Evolutionary conservation across 306 rosid genomes (phyloP).

Genomic region (Lithocarpus polystachyus): DNA sequence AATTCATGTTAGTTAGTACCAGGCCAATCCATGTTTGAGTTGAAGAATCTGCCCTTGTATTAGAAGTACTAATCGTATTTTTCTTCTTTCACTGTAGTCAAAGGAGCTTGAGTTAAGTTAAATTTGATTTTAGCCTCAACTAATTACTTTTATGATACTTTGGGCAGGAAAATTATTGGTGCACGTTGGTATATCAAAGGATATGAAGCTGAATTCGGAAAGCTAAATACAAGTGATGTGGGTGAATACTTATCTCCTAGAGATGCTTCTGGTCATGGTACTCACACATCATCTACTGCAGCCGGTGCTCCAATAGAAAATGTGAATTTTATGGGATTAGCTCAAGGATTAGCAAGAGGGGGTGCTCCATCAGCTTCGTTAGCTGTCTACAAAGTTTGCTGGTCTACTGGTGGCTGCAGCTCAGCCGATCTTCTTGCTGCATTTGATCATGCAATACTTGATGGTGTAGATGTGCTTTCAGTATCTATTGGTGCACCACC

Average conservation of each 20-base stretch:
- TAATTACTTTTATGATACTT: background rate
- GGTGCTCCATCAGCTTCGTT: constrained; percentile 62
- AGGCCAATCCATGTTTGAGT: background rate
- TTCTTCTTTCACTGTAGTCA: background rate
- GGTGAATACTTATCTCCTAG: constrained; percentile 50
- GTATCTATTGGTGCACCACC: constrained; percentile 52
- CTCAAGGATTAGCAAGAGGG: constrained; percentile 58
- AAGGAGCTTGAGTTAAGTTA: background rate
- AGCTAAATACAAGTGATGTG: constrained; percentile 32
- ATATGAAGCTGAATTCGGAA: constrained; percentile 63
- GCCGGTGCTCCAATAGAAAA: constrained; percentile 42
- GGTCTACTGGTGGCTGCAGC: constrained; percentile 56
- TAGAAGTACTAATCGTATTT: background rate
- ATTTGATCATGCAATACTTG: constrained; percentile 58
- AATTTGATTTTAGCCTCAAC: background rate
- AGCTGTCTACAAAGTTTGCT: constrained; percentile 59
- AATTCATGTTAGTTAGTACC: background rate
- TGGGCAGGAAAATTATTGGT: constrained; percentile 60
- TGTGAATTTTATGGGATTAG: constrained; percentile 48
- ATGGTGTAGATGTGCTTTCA: constrained; percentile 55
- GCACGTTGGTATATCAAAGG: constrained; percentile 71
- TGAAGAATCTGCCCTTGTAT: background rate
- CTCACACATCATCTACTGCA: constrained; percentile 65
- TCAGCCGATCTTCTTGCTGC: constrained; percentile 66
- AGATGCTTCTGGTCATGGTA: constrained; percentile 61